Base-by-base conservation (phyloP, 305 asterid species). In the Lippia alba region DNA sequence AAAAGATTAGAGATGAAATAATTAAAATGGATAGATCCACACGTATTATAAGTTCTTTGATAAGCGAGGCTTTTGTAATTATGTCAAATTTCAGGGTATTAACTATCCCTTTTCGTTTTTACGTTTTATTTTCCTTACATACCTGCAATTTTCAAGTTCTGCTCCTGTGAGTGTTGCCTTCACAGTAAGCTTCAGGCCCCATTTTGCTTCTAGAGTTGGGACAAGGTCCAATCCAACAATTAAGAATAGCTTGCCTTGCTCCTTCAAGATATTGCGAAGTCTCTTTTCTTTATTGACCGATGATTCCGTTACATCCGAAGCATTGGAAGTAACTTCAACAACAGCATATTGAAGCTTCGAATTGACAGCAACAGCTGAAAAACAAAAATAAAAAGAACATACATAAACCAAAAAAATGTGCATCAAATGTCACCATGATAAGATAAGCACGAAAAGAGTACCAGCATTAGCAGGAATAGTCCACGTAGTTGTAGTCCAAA, bases 401-500 rank as follows among this genome's bases (percentile, higher is more conserved):
- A 4, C 5, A 36, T 36, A 36, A 4, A 36, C 6, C 41, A 36
- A 34, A 49, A 40, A 24, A 57, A 12, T 45, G 50, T 59, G 58
- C 60, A 46, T 60, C 61, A 41, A 39, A 64, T 20, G 61, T 69
- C 19, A 3, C 19, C 15, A 7, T 24, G 16, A 41, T 51, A 56
- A 70, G 58, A 36, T 39, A 83, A 68, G 40, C 17, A 46, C 36
- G 62, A 45, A 80, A 58, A 60, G 53, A 74, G 66, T 83, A 91
- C 99, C 97, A 74, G 96, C 97, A 84, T 94, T 94, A 69, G 99
- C 96, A 45, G 97, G 97, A 77, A 94, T 87, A 34, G 97, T 94
- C 99, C 99, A 94, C n/a, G 99, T 97, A 64, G 99, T 94, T 53
- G 97, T 94, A 66, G 99, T 94, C 99, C 99, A 94, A 71, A 94